A percentile compares a stretch with the other conserved stretches of the same genome.
Conservation (phyloP, 1,284 basidiomycete genomes). For the Cryptococcus sp. region DNA sequence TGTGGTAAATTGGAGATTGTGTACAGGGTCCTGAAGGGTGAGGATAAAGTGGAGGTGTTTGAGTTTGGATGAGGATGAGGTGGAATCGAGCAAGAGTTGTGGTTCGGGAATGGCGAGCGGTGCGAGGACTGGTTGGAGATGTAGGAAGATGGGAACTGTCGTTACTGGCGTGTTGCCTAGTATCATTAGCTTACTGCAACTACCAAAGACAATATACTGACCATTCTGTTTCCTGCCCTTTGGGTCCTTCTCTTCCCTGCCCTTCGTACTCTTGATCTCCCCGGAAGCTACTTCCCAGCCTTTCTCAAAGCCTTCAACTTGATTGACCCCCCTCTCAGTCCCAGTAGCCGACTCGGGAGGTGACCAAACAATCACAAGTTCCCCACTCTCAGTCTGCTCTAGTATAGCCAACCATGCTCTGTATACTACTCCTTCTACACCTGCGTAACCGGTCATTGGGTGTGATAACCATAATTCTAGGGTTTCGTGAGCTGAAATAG, state of each 20-base stretch:
- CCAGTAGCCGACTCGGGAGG: conserved; percentile 48
- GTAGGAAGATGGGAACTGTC: conserved; percentile 86
- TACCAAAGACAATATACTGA: conserved; percentile 9
- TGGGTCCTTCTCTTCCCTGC: conserved; percentile 34
- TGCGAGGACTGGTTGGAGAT: conserved; percentile 80
- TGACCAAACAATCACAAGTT: conserved; percentile 79
- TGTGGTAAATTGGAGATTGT: conserved; percentile 69
- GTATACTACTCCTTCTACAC: conserved; percentile 93
- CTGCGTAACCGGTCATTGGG: conserved; percentile 95
- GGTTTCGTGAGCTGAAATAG: conserved; percentile 96
- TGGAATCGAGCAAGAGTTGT: conserved; percentile 17
- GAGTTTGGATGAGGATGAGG: conserved; percentile 34
- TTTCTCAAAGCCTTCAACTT: conserved; percentile 75
- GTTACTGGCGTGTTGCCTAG: conserved; percentile 61
- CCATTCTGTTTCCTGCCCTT: conserved; percentile 22
- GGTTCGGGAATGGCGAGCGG: conserved; percentile 53
- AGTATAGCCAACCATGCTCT: conserved; percentile 68
- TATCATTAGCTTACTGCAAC: neutral
- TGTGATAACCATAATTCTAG: conserved; percentile 93
- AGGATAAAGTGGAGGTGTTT: conserved; percentile 79
- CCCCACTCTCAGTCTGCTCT: conserved; percentile 90
- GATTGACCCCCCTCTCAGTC: conserved; percentile 55
- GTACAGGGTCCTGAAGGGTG: conserved; percentile 73
- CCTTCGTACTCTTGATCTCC: conserved; percentile 27
- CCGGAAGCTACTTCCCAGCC: conserved; percentile 72